These are phyloP conservation scores for Stenogyne calaminthoides DNA, from an alignment of 305 asterid species.

Conservation along the genomic window DNA sequence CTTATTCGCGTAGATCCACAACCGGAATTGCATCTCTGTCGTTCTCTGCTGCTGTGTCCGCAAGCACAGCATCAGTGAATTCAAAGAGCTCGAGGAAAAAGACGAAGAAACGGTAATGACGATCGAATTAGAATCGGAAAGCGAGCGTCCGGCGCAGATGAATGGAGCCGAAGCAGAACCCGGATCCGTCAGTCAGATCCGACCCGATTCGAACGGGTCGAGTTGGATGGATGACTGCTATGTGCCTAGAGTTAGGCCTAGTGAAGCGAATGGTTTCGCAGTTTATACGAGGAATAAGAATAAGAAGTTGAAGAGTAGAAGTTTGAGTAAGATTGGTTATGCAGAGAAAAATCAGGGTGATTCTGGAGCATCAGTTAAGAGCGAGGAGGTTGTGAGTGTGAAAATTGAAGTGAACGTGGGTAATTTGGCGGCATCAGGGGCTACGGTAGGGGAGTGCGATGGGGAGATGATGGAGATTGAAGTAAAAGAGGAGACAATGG, in stretches of 20 bases:
- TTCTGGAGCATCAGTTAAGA: constrained; percentile 29
- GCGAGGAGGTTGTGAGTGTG: constrained; percentile 34
- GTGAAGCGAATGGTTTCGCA: constrained; percentile 57
- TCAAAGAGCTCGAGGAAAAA: constrained; percentile 29
- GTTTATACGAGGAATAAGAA: constrained; percentile 75
- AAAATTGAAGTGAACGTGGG: constrained; percentile 35
- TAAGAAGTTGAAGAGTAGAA: constrained; percentile 59
- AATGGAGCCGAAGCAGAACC: constrained; percentile 20
- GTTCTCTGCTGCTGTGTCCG: constrained; percentile 36
- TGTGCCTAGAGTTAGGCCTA: constrained; percentile 47
- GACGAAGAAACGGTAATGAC: constrained; percentile 37
- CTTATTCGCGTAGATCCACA: constrained; percentile 33
- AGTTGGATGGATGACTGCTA: constrained; percentile 40
- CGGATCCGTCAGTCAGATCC: constrained; percentile 33
- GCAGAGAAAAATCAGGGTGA: constrained; percentile 31
- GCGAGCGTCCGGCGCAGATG: constrained; percentile 29
- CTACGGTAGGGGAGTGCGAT: constrained; percentile 32
- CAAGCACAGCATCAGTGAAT: constrained; percentile 33
- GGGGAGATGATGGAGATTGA: constrained; percentile 64
- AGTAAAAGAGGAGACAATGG: constrained; percentile 49
- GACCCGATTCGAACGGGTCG: constrained; percentile 40
- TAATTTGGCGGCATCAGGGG: constrained; percentile 34
- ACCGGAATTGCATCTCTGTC: constrained; percentile 16
- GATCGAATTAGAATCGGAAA: constrained; percentile 36
- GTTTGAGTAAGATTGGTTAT: constrained; percentile 26